phyloP scores from a whole-genome alignment of 1,284 basidiomycete species.

The Xanthoconium separans region DNA sequence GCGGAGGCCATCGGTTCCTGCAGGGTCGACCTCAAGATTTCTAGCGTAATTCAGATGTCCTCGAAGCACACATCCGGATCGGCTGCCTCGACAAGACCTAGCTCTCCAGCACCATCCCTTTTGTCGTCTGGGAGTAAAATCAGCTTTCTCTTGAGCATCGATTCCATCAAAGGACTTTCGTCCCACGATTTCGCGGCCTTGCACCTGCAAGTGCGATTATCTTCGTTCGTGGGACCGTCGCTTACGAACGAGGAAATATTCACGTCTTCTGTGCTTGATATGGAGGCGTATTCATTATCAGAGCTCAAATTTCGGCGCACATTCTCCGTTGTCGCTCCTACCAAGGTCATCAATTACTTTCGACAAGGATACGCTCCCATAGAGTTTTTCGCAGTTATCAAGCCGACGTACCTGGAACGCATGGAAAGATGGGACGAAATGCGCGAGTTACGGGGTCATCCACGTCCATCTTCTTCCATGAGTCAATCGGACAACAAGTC shows the following conservation, averaged over 20 bases:
- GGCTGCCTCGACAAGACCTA: constrained; percentile 61
- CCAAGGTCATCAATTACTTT: constrained; percentile 73
- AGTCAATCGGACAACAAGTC: constrained; percentile 34
- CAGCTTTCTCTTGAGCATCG: constrained; percentile 79
- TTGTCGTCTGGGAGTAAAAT: constrained; percentile 75
- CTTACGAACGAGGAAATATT: constrained; percentile 79
- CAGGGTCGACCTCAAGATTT: constrained; percentile 78
- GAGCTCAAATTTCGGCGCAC: constrained; percentile 79
- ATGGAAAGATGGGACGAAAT: constrained; percentile 91
- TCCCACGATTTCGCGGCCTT: constrained; percentile 82
- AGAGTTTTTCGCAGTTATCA: constrained; percentile 84
- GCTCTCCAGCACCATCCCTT: constrained; percentile 64
- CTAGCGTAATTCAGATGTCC: constrained; percentile 60
- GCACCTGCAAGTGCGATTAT: constrained; percentile 82
- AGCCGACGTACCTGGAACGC: constrained; percentile 80
- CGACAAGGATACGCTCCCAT: constrained; percentile 77
- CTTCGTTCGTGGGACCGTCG: constrained; percentile 74
- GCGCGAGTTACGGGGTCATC: constrained; percentile 61
- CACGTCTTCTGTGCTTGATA: constrained; percentile 71
- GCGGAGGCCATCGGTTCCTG: constrained; percentile 93
- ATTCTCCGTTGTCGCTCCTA: constrained; percentile 75
- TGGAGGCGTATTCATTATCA: constrained; percentile 69
- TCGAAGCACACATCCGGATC: constrained; percentile 62
- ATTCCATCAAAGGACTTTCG: constrained; percentile 84
- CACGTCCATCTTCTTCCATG: constrained; percentile 33